Percentiles rank a stretch among this genome's conserved stretches.
Conservation (phyloP, 163 green algal species). For the Volvox carteri region DNA sequence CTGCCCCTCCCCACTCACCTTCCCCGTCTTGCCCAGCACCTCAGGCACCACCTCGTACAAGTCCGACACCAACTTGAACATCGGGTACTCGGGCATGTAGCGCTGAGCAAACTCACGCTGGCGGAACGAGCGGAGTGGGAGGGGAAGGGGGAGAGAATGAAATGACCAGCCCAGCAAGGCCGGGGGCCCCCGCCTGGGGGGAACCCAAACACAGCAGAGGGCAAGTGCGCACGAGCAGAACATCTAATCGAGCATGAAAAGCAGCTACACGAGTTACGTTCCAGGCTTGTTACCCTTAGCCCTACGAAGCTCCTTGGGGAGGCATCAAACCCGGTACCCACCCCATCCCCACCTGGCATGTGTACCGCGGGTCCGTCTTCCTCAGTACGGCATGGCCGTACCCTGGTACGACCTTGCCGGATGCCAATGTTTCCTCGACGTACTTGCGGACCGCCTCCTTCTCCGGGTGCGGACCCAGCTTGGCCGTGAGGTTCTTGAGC, state of each 20-base stretch:
- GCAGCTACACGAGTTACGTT: neutral
- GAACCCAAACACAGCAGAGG: no score
- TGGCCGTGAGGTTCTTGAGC: slow-evolving; percentile 75
- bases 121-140: neutral
- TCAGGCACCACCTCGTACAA: slow-evolving; percentile 97
- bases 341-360: slow-evolving; percentile 81
- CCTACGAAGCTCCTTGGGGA: no score
- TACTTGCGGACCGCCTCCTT: slow-evolving; percentile 93
- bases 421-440: slow-evolving; percentile 95
- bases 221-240: no score
- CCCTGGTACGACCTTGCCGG: slow-evolving; percentile 96
- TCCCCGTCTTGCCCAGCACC: slow-evolving; percentile 93
- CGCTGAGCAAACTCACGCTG: slow-evolving; percentile 96
- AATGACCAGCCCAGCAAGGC: neutral
- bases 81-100: slow-evolving; percentile 94
- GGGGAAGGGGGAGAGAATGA: neutral
- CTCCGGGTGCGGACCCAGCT: slow-evolving; percentile 84
- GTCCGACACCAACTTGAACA: slow-evolving; percentile 94
- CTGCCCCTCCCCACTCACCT: slow-evolving; percentile 76
- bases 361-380: slow-evolving; percentile 97
- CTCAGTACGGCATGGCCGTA: slow-evolving; percentile 98
- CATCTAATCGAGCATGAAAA: no score
- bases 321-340: no score
- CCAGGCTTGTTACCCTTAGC: no score
- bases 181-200: no score